Base-by-base conservation (phyloP, 495 filamentous ascomycete species). In the Parathielavia hyrcaniae region DNA sequence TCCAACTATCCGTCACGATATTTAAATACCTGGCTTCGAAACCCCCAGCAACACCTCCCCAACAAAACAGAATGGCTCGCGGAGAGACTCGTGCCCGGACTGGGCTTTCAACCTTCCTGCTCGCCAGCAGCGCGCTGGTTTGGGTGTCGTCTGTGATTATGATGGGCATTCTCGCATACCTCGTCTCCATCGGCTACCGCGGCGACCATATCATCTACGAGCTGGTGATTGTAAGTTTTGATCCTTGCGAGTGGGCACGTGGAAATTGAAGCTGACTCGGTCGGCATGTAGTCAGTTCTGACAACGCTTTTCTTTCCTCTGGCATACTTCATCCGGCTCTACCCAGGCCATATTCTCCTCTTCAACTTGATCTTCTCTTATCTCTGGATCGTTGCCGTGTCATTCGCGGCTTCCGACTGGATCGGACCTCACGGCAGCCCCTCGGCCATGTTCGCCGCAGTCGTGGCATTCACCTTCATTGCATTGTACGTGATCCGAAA, bases 281-380 rank as follows among this genome's bases (percentile, higher is more conserved):
- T 60, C 48, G 45, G 50, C 19, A 22, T 36, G 35, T 36, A 83
- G 81, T 67, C 82, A 12, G 74, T 76, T 40, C 61, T 83, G 10
- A 83, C 81, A 0, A 77, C 82, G 26, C 76, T 73, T 55, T 82
- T 83, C 72, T 84, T 81, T 74, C 63, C 83, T 5, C 69, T 76
- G 8, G 76, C 80, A 5, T 82, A 84, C 66, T 59, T 83, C 53
- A 77, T 83, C 23, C 75, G 76, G 23, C 74, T 77, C 54, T 68
- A 76, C 55, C 74, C 77, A 3, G 73, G 71, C 5, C 76, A 74
- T 32, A 68, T 80, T 39, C 67, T 83, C 23, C 55, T 75, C 0
- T 81, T 85, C 66, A 81, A 83, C 64, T 62, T 84, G 30, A 69
- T 84, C 61, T 84, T 85, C 70, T 83, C 81, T 2, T 84, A 85